These are phyloP conservation scores for Cyberlindnera xishuangbannaensis DNA, from an alignment of 805 yeast species.

Conservation along the genomic window DNA sequence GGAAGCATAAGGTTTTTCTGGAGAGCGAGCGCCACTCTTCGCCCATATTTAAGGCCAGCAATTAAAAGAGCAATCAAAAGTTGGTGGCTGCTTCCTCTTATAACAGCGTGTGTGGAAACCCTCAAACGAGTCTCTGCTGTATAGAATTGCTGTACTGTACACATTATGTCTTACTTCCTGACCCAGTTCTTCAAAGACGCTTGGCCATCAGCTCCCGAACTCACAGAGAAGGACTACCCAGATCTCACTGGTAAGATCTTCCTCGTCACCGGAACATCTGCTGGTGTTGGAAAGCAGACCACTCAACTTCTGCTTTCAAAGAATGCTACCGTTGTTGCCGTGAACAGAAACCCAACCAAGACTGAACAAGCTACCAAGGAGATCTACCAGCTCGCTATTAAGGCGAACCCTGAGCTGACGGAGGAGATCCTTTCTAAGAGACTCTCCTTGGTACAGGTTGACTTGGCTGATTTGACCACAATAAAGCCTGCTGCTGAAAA, in stretches of 20 bases:
- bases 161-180: too few relatives aligned
- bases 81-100: too few relatives aligned
- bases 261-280: slow-evolving; percentile 30
- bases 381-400: slow-evolving; percentile 21
- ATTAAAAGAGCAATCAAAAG: too few relatives aligned
- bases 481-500: slow-evolving; percentile 33
- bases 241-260: slow-evolving; percentile 22
- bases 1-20: too few relatives aligned
- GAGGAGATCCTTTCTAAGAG: slow-evolving; percentile 15
- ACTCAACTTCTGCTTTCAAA: slow-evolving; percentile 27
- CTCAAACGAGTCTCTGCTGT: too few relatives aligned
- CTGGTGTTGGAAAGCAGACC: slow-evolving; percentile 32
- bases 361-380: slow-evolving; percentile 26
- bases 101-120: too few relatives aligned
- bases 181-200: neutral
- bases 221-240: slow-evolving; percentile 21
- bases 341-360: slow-evolving; percentile 32
- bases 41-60: too few relatives aligned
- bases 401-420: slow-evolving; percentile 11
- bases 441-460: slow-evolving; percentile 25
- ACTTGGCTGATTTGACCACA: slow-evolving; percentile 36
- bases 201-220: neutral
- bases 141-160: too few relatives aligned
- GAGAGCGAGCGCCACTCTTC: too few relatives aligned
- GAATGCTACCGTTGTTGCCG: slow-evolving; percentile 32